phyloP scores from a whole-genome alignment of 805 yeast species.

The Zygosaccharomyces bailii region DNA sequence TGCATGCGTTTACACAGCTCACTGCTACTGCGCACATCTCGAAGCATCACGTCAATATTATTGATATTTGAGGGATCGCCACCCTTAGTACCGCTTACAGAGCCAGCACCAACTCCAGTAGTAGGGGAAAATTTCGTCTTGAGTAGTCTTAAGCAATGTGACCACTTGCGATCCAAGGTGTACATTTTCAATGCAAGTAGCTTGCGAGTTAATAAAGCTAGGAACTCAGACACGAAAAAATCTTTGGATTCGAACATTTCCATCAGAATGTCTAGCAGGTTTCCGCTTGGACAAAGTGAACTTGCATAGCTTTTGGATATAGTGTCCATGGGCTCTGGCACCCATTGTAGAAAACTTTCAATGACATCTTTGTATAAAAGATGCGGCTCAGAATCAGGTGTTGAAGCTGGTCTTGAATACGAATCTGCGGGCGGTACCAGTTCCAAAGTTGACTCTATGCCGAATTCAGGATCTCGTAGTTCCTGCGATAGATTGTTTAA shows the following conservation, averaged over 20 bases:
- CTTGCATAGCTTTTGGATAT: constrained; percentile 12
- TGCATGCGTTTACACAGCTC: constrained; percentile 42
- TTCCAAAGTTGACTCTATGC: constrained; percentile 14
- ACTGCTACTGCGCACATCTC: constrained; percentile 61
- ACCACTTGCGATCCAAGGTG: constrained; percentile 28
- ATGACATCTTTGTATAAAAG: constrained; percentile 21
- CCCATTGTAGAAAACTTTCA: constrained; percentile 27
- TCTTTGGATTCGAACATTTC: constrained; percentile 28
- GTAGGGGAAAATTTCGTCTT: constrained; percentile 17
- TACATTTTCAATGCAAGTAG: constrained; percentile 24
- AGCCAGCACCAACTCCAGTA: constrained; percentile 2
- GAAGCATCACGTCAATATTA: constrained; percentile 78
- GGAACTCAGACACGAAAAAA: constrained; percentile 24
- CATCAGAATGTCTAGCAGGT: constrained; percentile 26
- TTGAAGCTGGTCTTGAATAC: constrained; percentile 1
- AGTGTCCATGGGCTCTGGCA: constrained; percentile 26
- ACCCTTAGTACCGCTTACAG: constrained; percentile 3
- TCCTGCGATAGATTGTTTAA: constrained; percentile 40
- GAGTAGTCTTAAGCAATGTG: constrained; percentile 21
- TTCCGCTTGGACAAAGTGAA: constrained; percentile 11
- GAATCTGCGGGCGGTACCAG: constrained; percentile 1
- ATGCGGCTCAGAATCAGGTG: constrained; percentile 1
- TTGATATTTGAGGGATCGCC: constrained; percentile 37
- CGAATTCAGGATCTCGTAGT: constrained; percentile 38
- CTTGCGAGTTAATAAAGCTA: constrained; percentile 24